Evolutionary conservation across 2,329 filamentous ascomycete species (phyloP).

Genomic region (Tolypocladium pustulatum): DNA sequence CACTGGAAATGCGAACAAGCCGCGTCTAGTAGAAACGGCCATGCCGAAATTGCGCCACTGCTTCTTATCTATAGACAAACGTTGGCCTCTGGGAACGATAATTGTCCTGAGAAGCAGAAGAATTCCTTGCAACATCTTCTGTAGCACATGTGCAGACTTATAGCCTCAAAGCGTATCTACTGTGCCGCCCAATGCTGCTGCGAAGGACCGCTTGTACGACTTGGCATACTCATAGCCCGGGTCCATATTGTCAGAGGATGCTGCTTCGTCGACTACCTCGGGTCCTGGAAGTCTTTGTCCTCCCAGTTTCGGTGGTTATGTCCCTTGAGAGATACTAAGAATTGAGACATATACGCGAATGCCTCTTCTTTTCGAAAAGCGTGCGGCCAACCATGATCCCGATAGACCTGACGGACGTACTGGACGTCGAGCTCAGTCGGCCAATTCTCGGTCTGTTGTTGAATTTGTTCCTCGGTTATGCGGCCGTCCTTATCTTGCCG

Average conservation of each 20-base stretch:
- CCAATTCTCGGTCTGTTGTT: constrained; percentile 1
- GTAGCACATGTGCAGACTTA: too few relatives aligned
- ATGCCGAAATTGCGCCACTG: too few relatives aligned
- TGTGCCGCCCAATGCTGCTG: neutral
- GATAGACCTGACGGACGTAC: constrained; percentile 14
- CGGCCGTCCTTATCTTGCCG: neutral
- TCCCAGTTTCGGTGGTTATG: neutral
- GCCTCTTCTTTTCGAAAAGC: constrained; percentile 18
- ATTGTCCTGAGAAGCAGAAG: too few relatives aligned
- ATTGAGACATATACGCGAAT: neutral
- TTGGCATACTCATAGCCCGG: neutral
- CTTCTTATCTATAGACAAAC: too few relatives aligned
- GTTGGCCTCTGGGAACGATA: too few relatives aligned
- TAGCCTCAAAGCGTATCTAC: too few relatives aligned
- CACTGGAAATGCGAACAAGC: too few relatives aligned
- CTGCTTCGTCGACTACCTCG: neutral
- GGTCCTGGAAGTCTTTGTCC: neutral
- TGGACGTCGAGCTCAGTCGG: constrained; percentile 8
- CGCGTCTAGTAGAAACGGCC: too few relatives aligned
- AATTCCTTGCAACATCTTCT: too few relatives aligned
- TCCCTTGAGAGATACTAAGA: neutral
- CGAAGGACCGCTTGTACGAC: neutral
- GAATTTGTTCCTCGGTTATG: neutral
- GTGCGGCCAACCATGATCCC: constrained; percentile 20
- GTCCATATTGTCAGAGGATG: neutral